Evolutionary conservation across 805 yeast species (phyloP).

Genomic region (Saccharomycopsis fodiens): DNA sequence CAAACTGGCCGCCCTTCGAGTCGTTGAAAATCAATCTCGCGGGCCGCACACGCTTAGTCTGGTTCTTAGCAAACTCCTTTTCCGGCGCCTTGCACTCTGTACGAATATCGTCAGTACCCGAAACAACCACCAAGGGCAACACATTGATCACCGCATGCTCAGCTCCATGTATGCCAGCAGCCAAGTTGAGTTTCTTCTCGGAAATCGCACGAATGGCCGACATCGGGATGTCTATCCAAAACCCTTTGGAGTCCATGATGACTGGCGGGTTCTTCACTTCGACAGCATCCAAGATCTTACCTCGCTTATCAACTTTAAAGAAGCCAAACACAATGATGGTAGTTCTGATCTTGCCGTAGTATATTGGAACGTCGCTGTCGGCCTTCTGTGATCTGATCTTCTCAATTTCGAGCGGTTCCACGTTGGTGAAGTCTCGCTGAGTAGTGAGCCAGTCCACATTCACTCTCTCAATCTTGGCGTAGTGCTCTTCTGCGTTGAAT

Average conservation of each 20-base stretch:
- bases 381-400: slow-evolving; percentile 42
- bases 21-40: slow-evolving; percentile 83
- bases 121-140: slow-evolving; percentile 63
- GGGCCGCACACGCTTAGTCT: slow-evolving; percentile 69
- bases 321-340: slow-evolving; percentile 85
- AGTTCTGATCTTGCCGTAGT: slow-evolving; percentile 66
- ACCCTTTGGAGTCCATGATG: slow-evolving; percentile 59
- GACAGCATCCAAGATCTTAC: slow-evolving; percentile 83
- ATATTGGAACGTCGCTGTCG: slow-evolving; percentile 50
- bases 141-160: slow-evolving; percentile 83
- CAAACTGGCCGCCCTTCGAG: slow-evolving; percentile 70
- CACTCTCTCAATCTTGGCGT: slow-evolving; percentile 80
- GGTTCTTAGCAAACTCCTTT: slow-evolving; percentile 80
- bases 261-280: slow-evolving; percentile 90
- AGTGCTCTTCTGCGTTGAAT: slow-evolving; percentile 68
- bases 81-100: slow-evolving; percentile 98
- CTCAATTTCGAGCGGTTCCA: slow-evolving; percentile 77
- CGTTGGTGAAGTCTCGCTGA: slow-evolving; percentile 89
- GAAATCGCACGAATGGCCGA: slow-evolving; percentile 52
- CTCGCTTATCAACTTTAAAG: slow-evolving; percentile 72
- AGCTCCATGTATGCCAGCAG: slow-evolving; percentile 96
- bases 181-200: slow-evolving; percentile 53
- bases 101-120: slow-evolving; percentile 69
- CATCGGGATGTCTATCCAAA: slow-evolving; percentile 84
- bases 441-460: slow-evolving; percentile 91